Base-by-base conservation (phyloP, 148 eudicot genomes). In the Drosera capensis region DNA sequence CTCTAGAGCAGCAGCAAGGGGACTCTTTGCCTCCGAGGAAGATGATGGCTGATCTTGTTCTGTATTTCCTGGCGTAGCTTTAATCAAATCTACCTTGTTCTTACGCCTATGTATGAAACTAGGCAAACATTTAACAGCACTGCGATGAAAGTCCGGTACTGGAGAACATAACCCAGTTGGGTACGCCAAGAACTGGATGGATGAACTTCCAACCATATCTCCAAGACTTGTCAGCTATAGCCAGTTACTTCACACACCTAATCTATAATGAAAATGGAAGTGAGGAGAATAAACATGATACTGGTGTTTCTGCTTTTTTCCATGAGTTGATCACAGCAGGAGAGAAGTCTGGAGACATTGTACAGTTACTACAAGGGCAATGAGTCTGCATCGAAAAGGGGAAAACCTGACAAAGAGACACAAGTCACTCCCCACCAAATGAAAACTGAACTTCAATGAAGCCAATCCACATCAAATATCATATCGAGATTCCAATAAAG, bases 1-100 rank as follows among this genome's bases (percentile, higher is more conserved):
- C 58, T 77, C 78, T 22, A 82, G 43, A 64, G 74, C 31, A 23
- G 63, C 57, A 11, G 86, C 46, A 41, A 82, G 47, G 21, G 78
- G 70, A 46, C 58, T 60, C 49, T 70, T 82, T 31, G 64, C 24
- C 38, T 68, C 74, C 20, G 71, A 34, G 2, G 83, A 64, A 41
- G 67, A 40, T 23, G 61, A 61, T 18, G 68, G 49, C 43, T 66
- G 78, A 47, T 51, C 62, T 40, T 68, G 57, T 20, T 59, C 71
- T 0, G 71, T 29, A 55, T 74, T 66, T 43, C 75, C 58, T 30
- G 75, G 64, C 20, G 50, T 25, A 39, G 79, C 74, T 62, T 56
- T 71, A 46, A 72, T 55, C 25, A 60, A 25, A 19, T 67, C 50
- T 9, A 29, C 59, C 25, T 49, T 67, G 43, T 54, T 79, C 38